Conservation (phyloP, 1,284 basidiomycete genomes). For the Trametes sp. region DNA sequence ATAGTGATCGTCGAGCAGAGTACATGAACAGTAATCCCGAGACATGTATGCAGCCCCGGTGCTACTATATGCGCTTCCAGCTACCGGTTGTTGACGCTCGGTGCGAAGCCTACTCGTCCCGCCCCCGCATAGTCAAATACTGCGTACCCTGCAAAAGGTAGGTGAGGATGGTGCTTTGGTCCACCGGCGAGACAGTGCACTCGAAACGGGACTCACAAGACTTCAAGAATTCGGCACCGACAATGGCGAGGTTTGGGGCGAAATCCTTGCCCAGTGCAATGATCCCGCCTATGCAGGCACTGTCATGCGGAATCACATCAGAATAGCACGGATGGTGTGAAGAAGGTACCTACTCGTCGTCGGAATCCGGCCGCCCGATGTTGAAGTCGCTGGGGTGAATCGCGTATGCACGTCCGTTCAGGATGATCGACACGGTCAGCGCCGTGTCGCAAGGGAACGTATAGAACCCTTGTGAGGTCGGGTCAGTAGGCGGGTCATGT, state of each 20-base stretch:
- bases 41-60: background rate
- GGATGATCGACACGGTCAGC: slow-evolving; percentile 54
- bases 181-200: background rate
- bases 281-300: slow-evolving; percentile 73
- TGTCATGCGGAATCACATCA: slow-evolving; percentile 20
- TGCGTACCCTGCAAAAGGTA: slow-evolving; percentile 56
- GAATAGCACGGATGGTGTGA: background rate
- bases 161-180: too few species aligned
- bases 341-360: slow-evolving; percentile 39
- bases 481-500: too few species aligned
- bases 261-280: slow-evolving; percentile 58
- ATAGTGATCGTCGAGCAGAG: background rate
- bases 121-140: slow-evolving; percentile 65
- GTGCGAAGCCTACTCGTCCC: slow-evolving; percentile 64
- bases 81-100: slow-evolving; percentile 59
- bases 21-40: slow-evolving; percentile 3
- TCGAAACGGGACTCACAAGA: slow-evolving; percentile 53
- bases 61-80: background rate
- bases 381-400: slow-evolving; percentile 73
- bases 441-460: slow-evolving; percentile 55
- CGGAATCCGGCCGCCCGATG: slow-evolving; percentile 52
- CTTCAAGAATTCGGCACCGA: slow-evolving; percentile 79
- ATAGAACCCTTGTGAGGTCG: slow-evolving; percentile 51
- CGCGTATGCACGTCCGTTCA: slow-evolving; percentile 58
- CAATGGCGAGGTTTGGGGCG: slow-evolving; percentile 63